These are phyloP conservation scores for Zygosaccharomyces gambellarensis DNA, from an alignment of 805 yeast genomes.

Conservation along the genomic window DNA sequence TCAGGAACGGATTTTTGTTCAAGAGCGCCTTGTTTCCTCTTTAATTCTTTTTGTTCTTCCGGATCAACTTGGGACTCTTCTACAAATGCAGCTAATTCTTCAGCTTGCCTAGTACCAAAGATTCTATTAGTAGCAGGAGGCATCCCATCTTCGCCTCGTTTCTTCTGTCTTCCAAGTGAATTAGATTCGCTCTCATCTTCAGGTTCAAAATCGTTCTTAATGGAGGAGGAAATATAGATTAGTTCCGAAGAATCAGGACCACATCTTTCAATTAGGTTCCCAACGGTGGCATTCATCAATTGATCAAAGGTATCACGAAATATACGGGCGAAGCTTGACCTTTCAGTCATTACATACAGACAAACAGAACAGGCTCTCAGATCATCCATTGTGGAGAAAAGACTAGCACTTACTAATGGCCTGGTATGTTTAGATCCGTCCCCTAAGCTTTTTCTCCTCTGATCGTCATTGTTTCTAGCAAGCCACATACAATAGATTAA, in stretches of 20 bases:
- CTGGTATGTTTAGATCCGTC: constrained; percentile 57
- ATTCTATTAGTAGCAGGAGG: constrained; percentile 56
- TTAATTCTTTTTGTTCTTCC: constrained; percentile 46
- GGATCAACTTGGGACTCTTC: constrained; percentile 37
- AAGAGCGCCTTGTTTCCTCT: constrained; percentile 45
- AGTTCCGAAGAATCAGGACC: constrained; percentile 59
- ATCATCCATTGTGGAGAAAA: constrained; percentile 56
- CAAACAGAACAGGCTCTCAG: constrained; percentile 61
- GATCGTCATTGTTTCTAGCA: constrained; percentile 56
- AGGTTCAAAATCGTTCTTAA: constrained; percentile 3
- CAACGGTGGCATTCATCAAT: constrained; percentile 58
- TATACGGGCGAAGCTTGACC: constrained; percentile 55
- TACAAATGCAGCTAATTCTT: constrained; percentile 34
- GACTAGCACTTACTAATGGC: constrained; percentile 50
- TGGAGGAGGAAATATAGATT: constrained; percentile 32
- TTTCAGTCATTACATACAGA: constrained; percentile 60
- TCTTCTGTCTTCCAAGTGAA: background rate
- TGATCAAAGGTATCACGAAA: constrained; percentile 67
- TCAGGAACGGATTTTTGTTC: constrained; percentile 51
- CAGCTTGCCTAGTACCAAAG: constrained; percentile 31
- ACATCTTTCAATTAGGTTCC: constrained; percentile 56
- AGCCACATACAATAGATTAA: constrained; percentile 63
- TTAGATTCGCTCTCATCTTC: constrained; percentile 7
- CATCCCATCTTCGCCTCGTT: constrained; percentile 41
- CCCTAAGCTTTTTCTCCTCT: constrained; percentile 49